Evolutionary conservation across 805 yeast genomes (phyloP), one percentile per base, ranked within the genome.

Genomic region (Nakazawaea ernobii): DNA sequence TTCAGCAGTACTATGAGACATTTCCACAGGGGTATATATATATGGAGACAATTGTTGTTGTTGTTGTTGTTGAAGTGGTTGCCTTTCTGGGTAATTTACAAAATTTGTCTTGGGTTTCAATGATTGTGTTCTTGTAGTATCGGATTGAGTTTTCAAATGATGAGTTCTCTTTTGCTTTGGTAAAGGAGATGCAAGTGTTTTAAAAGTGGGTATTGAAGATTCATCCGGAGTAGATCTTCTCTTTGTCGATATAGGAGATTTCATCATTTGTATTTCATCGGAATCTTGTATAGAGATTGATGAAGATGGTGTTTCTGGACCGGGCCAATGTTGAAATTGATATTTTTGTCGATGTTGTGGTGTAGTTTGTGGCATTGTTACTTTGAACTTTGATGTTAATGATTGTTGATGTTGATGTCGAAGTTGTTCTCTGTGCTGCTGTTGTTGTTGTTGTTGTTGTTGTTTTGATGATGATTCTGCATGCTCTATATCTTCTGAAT

Each of bases 301-400:
- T 36, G 28, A 17, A 36, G 10, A 20, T 6, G 39, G 24, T 8
- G 26, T 17, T 8, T 17, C 27, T 1, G 68, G 67, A 3, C 64
- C 68, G 8, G 59, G 49, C 68, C 68, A 66, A 46, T 65, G 67
- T 42, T 66, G 68, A 48, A 66, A 66, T 44, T 65, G 67, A 47
- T 54, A 65, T 35, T 62, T 63, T 33, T 59, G 44, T 35, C 28
- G 42, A 8, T n/a, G 28, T 26, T 35, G 43, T 24, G 27, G 43
- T 32, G 47, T 24, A 13, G 33, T 3, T 30, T 28, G 49, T 15
- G 44, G 39, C 14, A 38, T n/a, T 28, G 37, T 32, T 29, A 32
- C 13, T 48, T 43, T 28, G 5, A 20, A 20, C 24, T 20, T 20
- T 20, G 24, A 20, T 20, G 24, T 20, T 5, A 20, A 20, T 20